Base-by-base conservation (phyloP, 176 grass and related monocot species). In the Dactylis glomerata region DNA sequence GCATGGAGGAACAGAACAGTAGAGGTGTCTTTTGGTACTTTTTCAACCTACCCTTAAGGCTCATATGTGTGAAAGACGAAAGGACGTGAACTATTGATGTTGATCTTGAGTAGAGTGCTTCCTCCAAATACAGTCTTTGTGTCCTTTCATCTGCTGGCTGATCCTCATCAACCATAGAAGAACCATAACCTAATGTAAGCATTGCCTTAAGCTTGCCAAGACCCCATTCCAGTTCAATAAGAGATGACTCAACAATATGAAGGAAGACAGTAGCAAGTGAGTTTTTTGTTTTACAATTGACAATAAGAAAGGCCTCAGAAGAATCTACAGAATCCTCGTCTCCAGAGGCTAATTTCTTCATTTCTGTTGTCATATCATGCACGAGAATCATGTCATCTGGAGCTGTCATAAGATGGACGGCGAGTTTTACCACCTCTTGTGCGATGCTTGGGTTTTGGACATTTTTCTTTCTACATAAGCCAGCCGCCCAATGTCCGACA, bases 31-130 rank as follows among this genome's bases (percentile, higher is more conserved):
- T 63, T 36, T 33, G 14, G 50, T 50, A 78, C 20, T 5, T 58
- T 28, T 10, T 75, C 32, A 75, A 80, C 86, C 7, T 88, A 93
- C 92, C 92, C 61, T 88, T 93, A 71, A 90, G 92, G 58, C 84
- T 94, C 90, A 91, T 94, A 81, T 92, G 63, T 75, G 90, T 82
- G 83, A 94, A 97, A 49, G 65, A 89, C 28, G 92, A 97, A 32
- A 94, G 78, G 30, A 86, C 46, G 81, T 89, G 84, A 26, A 94
- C 95, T 46, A 94, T 23, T 37, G 41, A 77, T 86, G 86, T 73
- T 83, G 92, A 94, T 88, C 92, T 97, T 14, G 64, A 86, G 85
- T 86, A 92, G n/a, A 97, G 82, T 83, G 90, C 88, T 86, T 97
- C 92, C 88, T 97, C 90, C 79, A 92, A 84, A 67, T 76, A 71